Percentiles rank a stretch among this genome's conserved stretches.
phyloP scores from a whole-genome alignment of 2,329 filamentous ascomycete species.

The Ceratocystiopsis sp. region DNA sequence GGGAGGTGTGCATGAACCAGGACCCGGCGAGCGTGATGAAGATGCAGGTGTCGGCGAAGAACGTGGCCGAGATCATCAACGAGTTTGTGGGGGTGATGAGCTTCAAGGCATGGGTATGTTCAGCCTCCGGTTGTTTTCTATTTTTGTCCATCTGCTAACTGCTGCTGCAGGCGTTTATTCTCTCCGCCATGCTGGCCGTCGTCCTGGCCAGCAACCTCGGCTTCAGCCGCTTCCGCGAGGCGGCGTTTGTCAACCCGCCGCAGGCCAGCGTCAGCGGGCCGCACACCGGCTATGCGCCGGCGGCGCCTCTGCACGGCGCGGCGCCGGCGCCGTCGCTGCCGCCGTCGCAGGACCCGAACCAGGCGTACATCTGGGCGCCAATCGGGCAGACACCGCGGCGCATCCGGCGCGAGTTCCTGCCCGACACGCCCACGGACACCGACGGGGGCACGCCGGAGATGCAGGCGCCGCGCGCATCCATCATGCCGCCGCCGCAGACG shows the following conservation, averaged over 20 bases:
- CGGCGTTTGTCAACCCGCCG: slow-evolving; percentile 9
- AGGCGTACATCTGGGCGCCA: slow-evolving; percentile 32
- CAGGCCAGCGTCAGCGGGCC: slow-evolving; percentile 2
- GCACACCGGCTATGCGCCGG: slow-evolving; percentile 13
- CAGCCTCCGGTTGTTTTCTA: background rate
- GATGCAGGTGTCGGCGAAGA: slow-evolving; percentile 67
- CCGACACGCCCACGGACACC: slow-evolving; percentile 27
- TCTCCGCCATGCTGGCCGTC: slow-evolving; percentile 29
- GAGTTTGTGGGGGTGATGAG: slow-evolving; percentile 83
- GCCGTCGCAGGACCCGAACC: slow-evolving; percentile 15
- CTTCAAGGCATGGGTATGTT: slow-evolving; percentile 50
- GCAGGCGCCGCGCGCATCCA: slow-evolving; percentile 20
- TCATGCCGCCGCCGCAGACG: slow-evolving; percentile 27
- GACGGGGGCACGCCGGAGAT: slow-evolving; percentile 27
- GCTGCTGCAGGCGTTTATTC: slow-evolving; percentile 30
- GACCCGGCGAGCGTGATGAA: slow-evolving; percentile 64
- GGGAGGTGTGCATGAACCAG: slow-evolving; percentile 75
- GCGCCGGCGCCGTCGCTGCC: slow-evolving; percentile 12
- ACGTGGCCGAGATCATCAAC: slow-evolving; percentile 85
- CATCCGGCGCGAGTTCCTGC: slow-evolving; percentile 23
- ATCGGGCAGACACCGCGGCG: slow-evolving; percentile 30
- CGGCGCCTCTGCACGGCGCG: slow-evolving; percentile 1
- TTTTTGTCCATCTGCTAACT: slow-evolving; percentile 1
- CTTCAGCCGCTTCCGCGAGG: slow-evolving; percentile 21
- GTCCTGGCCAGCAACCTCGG: slow-evolving; percentile 34